These are phyloP conservation scores for Sphaceloma murrayae DNA, from an alignment of 2,329 filamentous ascomycete genomes.

Conservation along the genomic window DNA sequence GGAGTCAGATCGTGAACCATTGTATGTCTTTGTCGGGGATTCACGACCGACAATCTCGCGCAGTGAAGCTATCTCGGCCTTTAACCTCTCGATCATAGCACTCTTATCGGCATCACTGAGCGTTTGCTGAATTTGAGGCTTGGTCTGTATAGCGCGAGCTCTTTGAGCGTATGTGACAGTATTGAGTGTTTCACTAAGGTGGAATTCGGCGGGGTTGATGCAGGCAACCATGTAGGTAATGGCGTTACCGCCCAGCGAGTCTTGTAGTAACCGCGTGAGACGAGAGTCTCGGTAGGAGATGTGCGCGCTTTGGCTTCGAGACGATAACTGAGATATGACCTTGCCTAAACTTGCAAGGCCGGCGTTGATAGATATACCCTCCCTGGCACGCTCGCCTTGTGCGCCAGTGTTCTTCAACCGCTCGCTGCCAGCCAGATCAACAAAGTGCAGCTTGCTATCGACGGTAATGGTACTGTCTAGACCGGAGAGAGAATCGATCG, in stretches of 20 bases:
- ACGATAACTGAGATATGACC: constrained; percentile 95
- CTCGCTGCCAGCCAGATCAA: constrained; percentile 94
- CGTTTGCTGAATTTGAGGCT: constrained; percentile 87
- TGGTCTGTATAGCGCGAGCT: constrained; percentile 92
- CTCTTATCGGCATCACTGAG: constrained; percentile 88
- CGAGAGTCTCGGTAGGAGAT: constrained; percentile 98
- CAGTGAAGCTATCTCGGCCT: constrained; percentile 86
- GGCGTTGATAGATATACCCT: constrained; percentile 97
- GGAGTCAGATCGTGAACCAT: constrained; percentile 17
- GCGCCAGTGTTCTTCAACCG: constrained; percentile 94
- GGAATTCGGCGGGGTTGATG: constrained; percentile 92
- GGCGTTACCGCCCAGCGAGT: constrained; percentile 91
- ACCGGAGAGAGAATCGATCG: constrained; percentile 64
- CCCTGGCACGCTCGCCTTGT: constrained; percentile 84
- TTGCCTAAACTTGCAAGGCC: constrained; percentile 91
- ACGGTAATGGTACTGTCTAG: constrained; percentile 66
- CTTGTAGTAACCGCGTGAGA: constrained; percentile 86
- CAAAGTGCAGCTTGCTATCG: constrained; percentile 97
- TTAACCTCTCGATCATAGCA: constrained; percentile 82
- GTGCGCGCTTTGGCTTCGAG: constrained; percentile 74
- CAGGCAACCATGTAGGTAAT: constrained; percentile 99
- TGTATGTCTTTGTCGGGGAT: constrained; percentile 26
- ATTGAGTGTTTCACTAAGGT: constrained; percentile 93
- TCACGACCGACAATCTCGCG: constrained; percentile 47
- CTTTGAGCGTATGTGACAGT: constrained; percentile 94